phyloP scores from a whole-genome alignment of 2,329 filamentous ascomycete species.

The Hymenoscyphus repandus region DNA sequence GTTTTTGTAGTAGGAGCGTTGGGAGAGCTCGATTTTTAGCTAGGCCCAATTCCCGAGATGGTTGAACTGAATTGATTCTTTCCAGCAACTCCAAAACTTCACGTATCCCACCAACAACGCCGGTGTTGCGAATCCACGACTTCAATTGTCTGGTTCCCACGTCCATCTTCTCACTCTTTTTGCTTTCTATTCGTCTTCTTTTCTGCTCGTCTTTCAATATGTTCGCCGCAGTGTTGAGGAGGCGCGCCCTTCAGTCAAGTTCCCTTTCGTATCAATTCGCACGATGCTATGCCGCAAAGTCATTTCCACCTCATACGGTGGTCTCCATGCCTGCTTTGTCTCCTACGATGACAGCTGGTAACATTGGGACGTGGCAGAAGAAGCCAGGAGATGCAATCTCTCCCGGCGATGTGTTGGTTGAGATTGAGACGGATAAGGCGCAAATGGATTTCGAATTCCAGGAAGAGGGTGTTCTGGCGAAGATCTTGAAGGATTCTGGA shows the following conservation, averaged over 20 bases:
- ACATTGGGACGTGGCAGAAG: slow-evolving; percentile 98
- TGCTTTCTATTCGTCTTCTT: slow-evolving; percentile 15
- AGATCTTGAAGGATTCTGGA: slow-evolving; percentile 87
- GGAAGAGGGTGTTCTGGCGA: slow-evolving; percentile 92
- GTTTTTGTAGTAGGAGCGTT: background rate
- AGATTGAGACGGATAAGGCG: slow-evolving; percentile 99
- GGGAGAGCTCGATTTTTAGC: background rate
- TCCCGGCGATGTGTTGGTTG: slow-evolving; percentile 91
- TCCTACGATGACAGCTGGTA: slow-evolving; percentile 94
- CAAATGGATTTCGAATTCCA: slow-evolving; percentile 99
- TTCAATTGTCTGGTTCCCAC: slow-evolving; percentile 24
- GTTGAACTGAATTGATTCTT: background rate
- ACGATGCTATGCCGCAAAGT: slow-evolving; percentile 57
- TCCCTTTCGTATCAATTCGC: slow-evolving; percentile 50
- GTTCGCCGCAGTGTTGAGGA: slow-evolving; percentile 59
- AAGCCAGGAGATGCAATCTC: slow-evolving; percentile 82
- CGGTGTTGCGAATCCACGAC: slow-evolving; percentile 21
- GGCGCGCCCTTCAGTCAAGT: slow-evolving; percentile 50
- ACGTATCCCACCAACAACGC: slow-evolving; percentile 6
- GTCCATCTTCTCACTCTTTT: slow-evolving; percentile 12
- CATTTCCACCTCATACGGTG: slow-evolving; percentile 89
- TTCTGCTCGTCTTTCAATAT: slow-evolving; percentile 37
- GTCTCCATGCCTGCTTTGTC: slow-evolving; percentile 98
- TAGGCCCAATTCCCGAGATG: background rate
- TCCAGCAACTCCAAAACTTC: background rate